Conservation (phyloP, 179 eudicot genomes). For the Drosera spatulata region DNA sequence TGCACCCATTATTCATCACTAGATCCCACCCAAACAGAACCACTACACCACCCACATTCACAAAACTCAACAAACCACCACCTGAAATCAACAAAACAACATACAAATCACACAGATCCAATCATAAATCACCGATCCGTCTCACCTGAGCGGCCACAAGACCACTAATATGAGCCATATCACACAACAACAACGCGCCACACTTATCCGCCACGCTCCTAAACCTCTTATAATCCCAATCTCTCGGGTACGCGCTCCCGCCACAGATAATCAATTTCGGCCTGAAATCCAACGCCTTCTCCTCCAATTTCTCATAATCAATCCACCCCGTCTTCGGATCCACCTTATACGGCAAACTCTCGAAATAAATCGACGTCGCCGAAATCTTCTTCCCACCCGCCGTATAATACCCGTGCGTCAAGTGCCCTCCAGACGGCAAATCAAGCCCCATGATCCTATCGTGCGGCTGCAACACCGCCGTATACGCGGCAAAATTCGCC, state of each 20-base stretch:
- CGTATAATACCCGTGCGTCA: slow-evolving; percentile 87
- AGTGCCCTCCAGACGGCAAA: slow-evolving; percentile 80
- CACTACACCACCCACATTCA: too few relatives aligned
- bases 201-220: slow-evolving; percentile 74
- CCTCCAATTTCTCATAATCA: slow-evolving; percentile 85
- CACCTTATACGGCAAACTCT: slow-evolving; percentile 90
- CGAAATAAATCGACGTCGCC: slow-evolving; percentile 89
- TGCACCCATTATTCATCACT: too few relatives aligned
- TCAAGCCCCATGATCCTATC: slow-evolving; percentile 86
- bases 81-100: too few relatives aligned
- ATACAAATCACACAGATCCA: too few relatives aligned
- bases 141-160: slow-evolving; percentile 98
- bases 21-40: too few relatives aligned
- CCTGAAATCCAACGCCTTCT: slow-evolving; percentile 94
- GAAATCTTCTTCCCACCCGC: slow-evolving; percentile 87
- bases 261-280: slow-evolving; percentile 97
- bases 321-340: slow-evolving; percentile 64
- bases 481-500: slow-evolving; percentile 83
- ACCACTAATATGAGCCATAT: slow-evolving; percentile 99
- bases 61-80: too few relatives aligned
- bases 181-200: slow-evolving; percentile 90
- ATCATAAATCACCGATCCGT: neutral
- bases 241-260: slow-evolving; percentile 96
- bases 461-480: slow-evolving; percentile 76
- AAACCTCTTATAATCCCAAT: slow-evolving; percentile 83